Evolutionary conservation across 2,329 filamentous ascomycete species (phyloP).

Genomic region (Aspergillus japonicus): DNA sequence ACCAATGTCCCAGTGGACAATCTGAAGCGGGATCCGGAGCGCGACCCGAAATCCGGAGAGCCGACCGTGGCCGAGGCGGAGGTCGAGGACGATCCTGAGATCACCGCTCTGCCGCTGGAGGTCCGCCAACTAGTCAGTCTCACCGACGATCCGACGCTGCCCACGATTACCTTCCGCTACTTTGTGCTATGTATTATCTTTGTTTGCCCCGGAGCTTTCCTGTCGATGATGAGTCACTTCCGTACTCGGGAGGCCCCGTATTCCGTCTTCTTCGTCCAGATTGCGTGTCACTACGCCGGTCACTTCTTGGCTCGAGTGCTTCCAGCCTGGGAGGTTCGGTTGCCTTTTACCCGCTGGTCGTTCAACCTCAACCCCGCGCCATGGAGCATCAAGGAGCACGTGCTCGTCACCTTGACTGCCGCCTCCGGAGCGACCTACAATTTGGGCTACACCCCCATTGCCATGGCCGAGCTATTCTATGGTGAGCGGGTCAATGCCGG

Average conservation of each 20-base stretch:
- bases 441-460: slow-evolving; percentile 53
- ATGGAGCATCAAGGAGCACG: slow-evolving; percentile 59
- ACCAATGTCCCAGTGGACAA: slow-evolving; percentile 8
- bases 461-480: slow-evolving; percentile 59
- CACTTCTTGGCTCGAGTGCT: slow-evolving; percentile 53
- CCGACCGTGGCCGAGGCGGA: slow-evolving; percentile 13
- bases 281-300: slow-evolving; percentile 56
- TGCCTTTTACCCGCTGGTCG: slow-evolving; percentile 50
- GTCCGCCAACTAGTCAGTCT: slow-evolving; percentile 59
- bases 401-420: slow-evolving; percentile 56
- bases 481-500: slow-evolving; percentile 52
- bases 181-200: slow-evolving; percentile 57
- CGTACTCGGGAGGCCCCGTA: slow-evolving; percentile 59
- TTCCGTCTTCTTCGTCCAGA: slow-evolving; percentile 62
- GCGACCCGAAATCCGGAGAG: not conserved
- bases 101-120: slow-evolving; percentile 55
- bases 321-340: slow-evolving; percentile 47
- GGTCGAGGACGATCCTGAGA: slow-evolving; percentile 50
- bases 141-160: slow-evolving; percentile 55
- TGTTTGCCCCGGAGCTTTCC: slow-evolving; percentile 57
- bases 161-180: slow-evolving; percentile 61
- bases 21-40: slow-evolving; percentile 19
- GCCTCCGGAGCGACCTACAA: slow-evolving; percentile 56
- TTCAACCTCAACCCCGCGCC: slow-evolving; percentile 59
- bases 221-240: slow-evolving; percentile 57